Base-by-base conservation (phyloP, 2,329 filamentous ascomycete species). In the Colletotrichum limetticola region DNA sequence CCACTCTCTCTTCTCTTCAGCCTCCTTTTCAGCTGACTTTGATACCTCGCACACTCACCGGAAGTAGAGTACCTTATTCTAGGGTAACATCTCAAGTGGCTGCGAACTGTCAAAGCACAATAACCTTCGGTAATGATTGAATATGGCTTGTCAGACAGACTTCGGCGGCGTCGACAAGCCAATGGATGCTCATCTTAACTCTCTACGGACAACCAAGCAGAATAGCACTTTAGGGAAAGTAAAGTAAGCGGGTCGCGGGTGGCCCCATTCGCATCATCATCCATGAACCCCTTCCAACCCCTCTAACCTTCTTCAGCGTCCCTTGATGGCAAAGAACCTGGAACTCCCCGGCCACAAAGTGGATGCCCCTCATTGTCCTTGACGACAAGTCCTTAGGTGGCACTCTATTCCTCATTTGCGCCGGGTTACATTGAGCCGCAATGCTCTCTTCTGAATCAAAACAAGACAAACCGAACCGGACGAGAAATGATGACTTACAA, bases 351-450 rank as follows among this genome's bases (percentile, higher is more conserved):
- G 69, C 65, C 57, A 52, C 52, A 30, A 49, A 37, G 65, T 71
- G 69, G 65, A 57, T 58, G 64, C 58, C 52, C 65, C 52, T 58
- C 58, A 53, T 53, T 55, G 57, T 53, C 68, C 58, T 67, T 42
- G 68, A 61, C 46, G 19, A 49, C 30, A 67, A 58, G 49, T 68
- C 49, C 65, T 63, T 68, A 57, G 52, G 52, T 61, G 42, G 52
- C 14, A 68, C 57, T 37, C 32, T n/a, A 62, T 28, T 56, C 52
- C 66, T 71, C 57, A 61, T n/a, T 68, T 62, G 64, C 49, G 64
- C n/a, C 42, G 42, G 8, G 42, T 71, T 62, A 37, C 64, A 71
- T 63, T 37, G 26, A 22, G 42, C 49, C 49, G 26, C 30, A 49
- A 30, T 59, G 22, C 30, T 62, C 14, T 32, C 16, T 24, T 14